A percentile compares a stretch with the other conserved stretches of the same genome.
Conservation (phyloP, 2,329 filamentous ascomycete genomes). For the Myrmaecium sp. region DNA sequence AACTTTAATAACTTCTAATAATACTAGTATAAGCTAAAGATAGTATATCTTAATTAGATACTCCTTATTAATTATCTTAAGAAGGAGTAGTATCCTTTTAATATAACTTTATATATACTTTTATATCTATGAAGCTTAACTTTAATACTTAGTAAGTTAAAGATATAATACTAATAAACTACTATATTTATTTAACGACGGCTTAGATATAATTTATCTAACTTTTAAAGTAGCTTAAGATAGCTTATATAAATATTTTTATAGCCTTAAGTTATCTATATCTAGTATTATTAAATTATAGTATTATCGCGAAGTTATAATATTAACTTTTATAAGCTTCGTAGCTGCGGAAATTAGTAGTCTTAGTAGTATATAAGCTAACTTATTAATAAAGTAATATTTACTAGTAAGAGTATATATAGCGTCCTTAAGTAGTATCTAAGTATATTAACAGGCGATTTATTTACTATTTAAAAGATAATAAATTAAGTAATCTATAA, state of each 20-base stretch:
- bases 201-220: not conserved
- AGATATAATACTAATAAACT: constrained; percentile 1
- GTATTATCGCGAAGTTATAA: not conserved
- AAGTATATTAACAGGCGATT: too few relatives aligned
- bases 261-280: not conserved
- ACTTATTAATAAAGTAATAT: not conserved
- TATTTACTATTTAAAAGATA: too few relatives aligned
- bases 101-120: not conserved
- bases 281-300: not conserved
- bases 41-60: constrained; percentile 1
- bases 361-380: not conserved
- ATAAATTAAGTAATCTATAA: too few relatives aligned
- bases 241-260: not conserved
- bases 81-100: not conserved
- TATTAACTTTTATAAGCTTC: not conserved
- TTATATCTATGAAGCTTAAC: not conserved
- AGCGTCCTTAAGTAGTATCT: too few relatives aligned
- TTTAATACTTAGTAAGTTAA: constrained; percentile 1
- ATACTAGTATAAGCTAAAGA: not conserved
- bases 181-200: constrained; percentile 1
- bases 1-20: not conserved
- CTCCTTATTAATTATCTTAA: not conserved
- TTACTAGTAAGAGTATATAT: not conserved
- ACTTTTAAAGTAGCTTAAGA: not conserved
- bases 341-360: not conserved